phyloP scores from a whole-genome alignment of 192 early-diverging fungal genomes.

The Mortierella hygrophila region DNA sequence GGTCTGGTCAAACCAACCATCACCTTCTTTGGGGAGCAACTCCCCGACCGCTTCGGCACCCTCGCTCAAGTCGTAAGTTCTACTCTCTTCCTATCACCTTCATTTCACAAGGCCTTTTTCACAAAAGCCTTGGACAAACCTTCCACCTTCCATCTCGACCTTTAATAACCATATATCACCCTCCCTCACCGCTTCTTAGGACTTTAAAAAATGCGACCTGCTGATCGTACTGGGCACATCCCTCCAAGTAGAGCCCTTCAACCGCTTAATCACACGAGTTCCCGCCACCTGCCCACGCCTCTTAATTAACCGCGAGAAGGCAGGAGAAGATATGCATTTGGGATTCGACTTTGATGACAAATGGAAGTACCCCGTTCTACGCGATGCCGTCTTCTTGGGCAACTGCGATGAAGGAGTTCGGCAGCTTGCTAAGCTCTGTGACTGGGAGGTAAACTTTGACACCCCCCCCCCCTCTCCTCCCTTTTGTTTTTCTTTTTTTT shows the following conservation, averaged over 20 bases:
- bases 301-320: slow-evolving; percentile 89
- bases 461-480: background rate
- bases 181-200: slow-evolving; percentile 34
- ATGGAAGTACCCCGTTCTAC: slow-evolving; percentile 59
- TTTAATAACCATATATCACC: too few relatives aligned
- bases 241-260: slow-evolving; percentile 91
- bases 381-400: slow-evolving; percentile 86
- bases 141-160: too few relatives aligned
- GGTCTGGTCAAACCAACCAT: slow-evolving; percentile 93
- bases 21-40: slow-evolving; percentile 93
- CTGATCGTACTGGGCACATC: slow-evolving; percentile 95
- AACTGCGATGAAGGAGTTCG: slow-evolving; percentile 83
- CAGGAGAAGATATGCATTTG: slow-evolving; percentile 67
- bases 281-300: slow-evolving; percentile 77
- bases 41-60: slow-evolving; percentile 83
- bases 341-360: slow-evolving; percentile 89
- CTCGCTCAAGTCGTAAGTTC: slow-evolving; percentile 56
- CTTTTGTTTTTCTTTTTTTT: background rate
- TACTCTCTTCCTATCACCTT: background rate
- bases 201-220: slow-evolving; percentile 82
- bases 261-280: slow-evolving; percentile 79
- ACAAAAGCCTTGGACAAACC: too few relatives aligned
- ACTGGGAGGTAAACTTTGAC: slow-evolving; percentile 69
- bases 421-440: slow-evolving; percentile 78
- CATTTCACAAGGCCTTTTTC: too few relatives aligned